Conservation (phyloP, 345 rosid genomes). For the Lepidium didymum region DNA sequence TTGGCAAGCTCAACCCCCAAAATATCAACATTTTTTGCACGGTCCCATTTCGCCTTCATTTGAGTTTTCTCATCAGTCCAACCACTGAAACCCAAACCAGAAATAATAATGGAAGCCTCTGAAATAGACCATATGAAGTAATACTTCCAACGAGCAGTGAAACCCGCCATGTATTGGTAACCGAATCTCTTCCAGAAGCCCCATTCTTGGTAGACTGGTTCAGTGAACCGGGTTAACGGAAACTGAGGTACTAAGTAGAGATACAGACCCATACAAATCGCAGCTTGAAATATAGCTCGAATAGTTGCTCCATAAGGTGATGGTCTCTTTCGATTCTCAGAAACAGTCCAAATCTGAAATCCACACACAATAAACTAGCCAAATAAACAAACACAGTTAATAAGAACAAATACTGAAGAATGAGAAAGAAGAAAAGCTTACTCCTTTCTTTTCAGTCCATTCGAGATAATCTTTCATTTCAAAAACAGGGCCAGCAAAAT, state of each 20-base stretch:
- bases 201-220: constrained; percentile 76
- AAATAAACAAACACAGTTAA: constrained; percentile 1
- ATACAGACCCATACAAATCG: constrained; percentile 73
- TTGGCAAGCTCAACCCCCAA: constrained; percentile 80
- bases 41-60: constrained; percentile 81
- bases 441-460: constrained; percentile 89
- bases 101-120: constrained; percentile 76
- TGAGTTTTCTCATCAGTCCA: constrained; percentile 68
- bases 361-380: neutral
- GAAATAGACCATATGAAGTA: constrained; percentile 98
- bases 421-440: constrained; percentile 28
- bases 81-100: constrained; percentile 93
- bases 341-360: constrained; percentile 61
- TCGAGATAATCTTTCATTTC: constrained; percentile 95
- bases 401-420: neutral
- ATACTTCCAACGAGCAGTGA: constrained; percentile 93
- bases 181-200: constrained; percentile 75
- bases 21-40: constrained; percentile 79
- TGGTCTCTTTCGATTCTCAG: constrained; percentile 47
- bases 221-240: constrained; percentile 63
- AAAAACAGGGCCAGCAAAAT: constrained; percentile 93
- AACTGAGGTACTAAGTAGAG: constrained; percentile 61
- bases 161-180: constrained; percentile 76
- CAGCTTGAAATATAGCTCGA: constrained; percentile 76
- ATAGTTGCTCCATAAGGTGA: constrained; percentile 57